phyloP scores from a whole-genome alignment of 1,139 yeast genomes.

The Kodamaea ohmeri region DNA sequence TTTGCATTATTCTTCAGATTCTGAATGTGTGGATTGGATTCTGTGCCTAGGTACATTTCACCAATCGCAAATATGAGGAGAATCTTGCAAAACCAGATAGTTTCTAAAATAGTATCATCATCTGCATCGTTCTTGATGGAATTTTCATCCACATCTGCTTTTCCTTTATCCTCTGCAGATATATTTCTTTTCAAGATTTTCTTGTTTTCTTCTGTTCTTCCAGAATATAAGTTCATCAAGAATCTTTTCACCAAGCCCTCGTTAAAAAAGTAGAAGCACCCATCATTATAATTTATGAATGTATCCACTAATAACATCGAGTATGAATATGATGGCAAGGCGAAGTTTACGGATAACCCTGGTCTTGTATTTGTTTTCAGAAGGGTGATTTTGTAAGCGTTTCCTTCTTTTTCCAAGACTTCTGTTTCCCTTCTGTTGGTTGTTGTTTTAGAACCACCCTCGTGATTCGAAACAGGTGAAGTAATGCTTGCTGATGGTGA shows the following conservation, averaged over 20 bases:
- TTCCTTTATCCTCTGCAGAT: conserved; percentile 20
- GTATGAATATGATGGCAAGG: conserved; percentile 73
- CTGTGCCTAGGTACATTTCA: conserved; percentile 80
- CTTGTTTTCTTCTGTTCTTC: conserved; percentile 41
- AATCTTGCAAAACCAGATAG: conserved; percentile 79
- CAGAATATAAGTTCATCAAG: conserved; percentile 57
- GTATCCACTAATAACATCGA: conserved; percentile 75
- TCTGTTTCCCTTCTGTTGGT: conserved; percentile 36
- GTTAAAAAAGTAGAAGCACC: conserved; percentile 83
- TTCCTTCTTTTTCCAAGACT: conserved; percentile 67
- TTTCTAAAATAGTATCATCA: conserved; percentile 62
- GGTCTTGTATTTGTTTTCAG: conserved; percentile 69
- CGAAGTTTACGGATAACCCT: conserved; percentile 63
- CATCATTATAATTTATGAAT: conserved; percentile 75
- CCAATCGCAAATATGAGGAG: conserved; percentile 77
- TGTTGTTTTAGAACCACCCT: conserved; percentile 1
- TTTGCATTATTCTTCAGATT: conserved; percentile 22
- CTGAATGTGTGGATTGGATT: conserved; percentile 42
- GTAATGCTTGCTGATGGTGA: conserved; percentile 12
- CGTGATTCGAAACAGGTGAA: conserved; percentile 12
- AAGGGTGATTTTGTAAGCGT: conserved; percentile 65
- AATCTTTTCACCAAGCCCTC: conserved; percentile 73
- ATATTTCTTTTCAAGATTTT: conserved; percentile 39
- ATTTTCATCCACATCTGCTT: conserved; percentile 42
- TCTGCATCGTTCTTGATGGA: conserved; percentile 43